A percentile compares a stretch with the other conserved stretches of the same genome.
Conservation (phyloP, 2,329 filamentous ascomycete genomes). For the Myrmaecium sp. region DNA sequence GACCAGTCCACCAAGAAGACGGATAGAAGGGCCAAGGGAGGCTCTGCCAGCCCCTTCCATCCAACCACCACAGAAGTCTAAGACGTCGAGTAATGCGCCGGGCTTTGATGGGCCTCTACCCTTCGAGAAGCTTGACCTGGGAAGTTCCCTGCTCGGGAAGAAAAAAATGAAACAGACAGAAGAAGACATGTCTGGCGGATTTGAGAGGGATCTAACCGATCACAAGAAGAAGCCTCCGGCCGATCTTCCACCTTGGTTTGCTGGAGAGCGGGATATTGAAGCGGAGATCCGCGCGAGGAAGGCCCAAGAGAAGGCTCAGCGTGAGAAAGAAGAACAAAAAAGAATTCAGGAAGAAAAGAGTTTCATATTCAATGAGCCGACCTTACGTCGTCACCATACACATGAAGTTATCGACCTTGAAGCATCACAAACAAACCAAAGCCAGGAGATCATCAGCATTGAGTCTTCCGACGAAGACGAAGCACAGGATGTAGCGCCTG, state of each 20-base stretch:
- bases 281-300: conserved; percentile 38
- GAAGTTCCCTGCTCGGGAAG: conserved; percentile 38
- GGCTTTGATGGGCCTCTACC: conserved; percentile 66
- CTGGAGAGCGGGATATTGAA: conserved; percentile 31
- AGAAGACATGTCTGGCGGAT: conserved; percentile 45
- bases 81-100: conserved; percentile 39
- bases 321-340: conserved; percentile 40
- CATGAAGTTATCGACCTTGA: conserved; percentile 31
- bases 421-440: conserved; percentile 22
- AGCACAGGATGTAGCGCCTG: conserved; percentile 17
- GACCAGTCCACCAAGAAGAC: conserved; percentile 5
- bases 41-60: conserved; percentile 5
- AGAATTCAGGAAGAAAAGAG: conserved; percentile 34
- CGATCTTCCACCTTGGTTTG: conserved; percentile 62
- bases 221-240: conserved; percentile 29
- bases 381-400: conserved; percentile 39
- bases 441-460: conserved; percentile 40
- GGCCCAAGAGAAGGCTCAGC: conserved; percentile 22
- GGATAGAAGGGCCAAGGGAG: conserved; percentile 1
- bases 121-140: conserved; percentile 65
- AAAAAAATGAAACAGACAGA: conserved; percentile 36
- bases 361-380: conserved; percentile 46
- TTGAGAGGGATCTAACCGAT: conserved; percentile 34
- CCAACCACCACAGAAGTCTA: conserved; percentile 9
- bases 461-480: conserved; percentile 39